phyloP scores from a whole-genome alignment of 495 filamentous ascomycete species.

The Penicillium ucsense region DNA sequence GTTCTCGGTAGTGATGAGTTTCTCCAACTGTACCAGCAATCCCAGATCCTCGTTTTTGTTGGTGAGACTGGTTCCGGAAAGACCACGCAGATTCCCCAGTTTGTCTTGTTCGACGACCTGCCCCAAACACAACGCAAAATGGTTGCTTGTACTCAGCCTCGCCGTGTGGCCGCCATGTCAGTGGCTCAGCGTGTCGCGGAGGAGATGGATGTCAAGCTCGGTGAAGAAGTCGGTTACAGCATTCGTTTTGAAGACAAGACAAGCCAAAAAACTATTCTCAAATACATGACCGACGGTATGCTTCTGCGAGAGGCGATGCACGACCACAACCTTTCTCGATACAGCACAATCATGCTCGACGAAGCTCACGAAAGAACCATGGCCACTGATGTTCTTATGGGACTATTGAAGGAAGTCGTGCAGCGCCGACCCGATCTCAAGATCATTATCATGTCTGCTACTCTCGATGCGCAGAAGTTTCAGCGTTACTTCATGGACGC shows the following conservation, averaged over 20 bases:
- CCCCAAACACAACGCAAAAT: constrained; percentile 77
- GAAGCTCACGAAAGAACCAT: constrained; percentile 95
- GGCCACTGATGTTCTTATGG: constrained; percentile 94
- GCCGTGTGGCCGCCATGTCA: constrained; percentile 97
- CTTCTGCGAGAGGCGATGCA: constrained; percentile 96
- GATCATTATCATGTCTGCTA: constrained; percentile 98
- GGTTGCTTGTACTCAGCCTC: constrained; percentile 95
- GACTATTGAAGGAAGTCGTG: constrained; percentile 79
- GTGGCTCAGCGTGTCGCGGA: constrained; percentile 96
- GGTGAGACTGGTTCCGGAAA: constrained; percentile 99
- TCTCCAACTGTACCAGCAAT: constrained; percentile 79
- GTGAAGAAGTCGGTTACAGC: constrained; percentile 96
- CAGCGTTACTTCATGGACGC: constrained; percentile 96
- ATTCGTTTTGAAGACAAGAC: constrained; percentile 99
- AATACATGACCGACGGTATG: constrained; percentile 99
- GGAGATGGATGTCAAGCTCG: constrained; percentile 89
- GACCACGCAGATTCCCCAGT: constrained; percentile 98
- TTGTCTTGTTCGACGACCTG: constrained; percentile 92
- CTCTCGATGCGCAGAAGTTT: constrained; percentile 94
- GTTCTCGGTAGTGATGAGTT: constrained; percentile 66
- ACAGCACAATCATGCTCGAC: constrained; percentile 97
- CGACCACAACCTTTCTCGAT: constrained; percentile 80
- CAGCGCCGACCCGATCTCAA: constrained; percentile 74
- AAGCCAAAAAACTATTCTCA: constrained; percentile 79
- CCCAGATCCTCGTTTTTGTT: constrained; percentile 94